Evolutionary conservation across 139 green algal species (phyloP).

Genomic region (Monoraphidium neglectum): DNA sequence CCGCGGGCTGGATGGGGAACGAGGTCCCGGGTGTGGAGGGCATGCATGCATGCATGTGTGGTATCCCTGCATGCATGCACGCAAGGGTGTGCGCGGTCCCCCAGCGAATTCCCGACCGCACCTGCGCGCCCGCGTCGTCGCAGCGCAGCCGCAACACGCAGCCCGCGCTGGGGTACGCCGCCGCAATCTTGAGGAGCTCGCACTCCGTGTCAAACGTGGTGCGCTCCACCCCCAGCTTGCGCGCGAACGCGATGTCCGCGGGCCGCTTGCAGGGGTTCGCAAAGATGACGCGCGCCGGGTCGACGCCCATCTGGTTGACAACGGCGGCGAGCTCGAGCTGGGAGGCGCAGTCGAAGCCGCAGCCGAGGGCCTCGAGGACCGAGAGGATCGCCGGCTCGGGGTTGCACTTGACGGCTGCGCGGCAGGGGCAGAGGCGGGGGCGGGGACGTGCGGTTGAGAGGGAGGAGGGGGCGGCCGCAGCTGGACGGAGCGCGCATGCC

Average conservation of each 20-base stretch:
- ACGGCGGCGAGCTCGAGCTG: constrained; percentile 78
- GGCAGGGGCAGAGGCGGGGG: no score
- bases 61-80: no score
- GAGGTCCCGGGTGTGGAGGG: no score
- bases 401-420: constrained; percentile 98
- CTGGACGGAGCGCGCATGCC: no score
- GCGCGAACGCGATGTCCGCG: constrained; percentile 71
- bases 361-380: constrained; percentile 81
- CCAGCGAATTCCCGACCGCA: constrained; percentile 72
- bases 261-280: constrained; percentile 95
- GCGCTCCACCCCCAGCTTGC: constrained; percentile 59
- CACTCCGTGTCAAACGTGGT: constrained; percentile 94
- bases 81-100: no score
- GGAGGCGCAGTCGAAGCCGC: constrained; percentile 95
- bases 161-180: constrained; percentile 62
- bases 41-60: no score
- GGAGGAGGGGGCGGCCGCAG: no score
- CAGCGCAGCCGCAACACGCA: constrained; percentile 89
- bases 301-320: constrained; percentile 82
- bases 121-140: constrained; percentile 63
- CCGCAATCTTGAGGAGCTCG: constrained; percentile 93
- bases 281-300: constrained; percentile 85
- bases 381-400: constrained; percentile 83
- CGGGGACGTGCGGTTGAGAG: no score
- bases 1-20: no score